These are phyloP conservation scores for Lichenothelia convexa DNA, from an alignment of 495 filamentous ascomycete species.

Conservation along the genomic window DNA sequence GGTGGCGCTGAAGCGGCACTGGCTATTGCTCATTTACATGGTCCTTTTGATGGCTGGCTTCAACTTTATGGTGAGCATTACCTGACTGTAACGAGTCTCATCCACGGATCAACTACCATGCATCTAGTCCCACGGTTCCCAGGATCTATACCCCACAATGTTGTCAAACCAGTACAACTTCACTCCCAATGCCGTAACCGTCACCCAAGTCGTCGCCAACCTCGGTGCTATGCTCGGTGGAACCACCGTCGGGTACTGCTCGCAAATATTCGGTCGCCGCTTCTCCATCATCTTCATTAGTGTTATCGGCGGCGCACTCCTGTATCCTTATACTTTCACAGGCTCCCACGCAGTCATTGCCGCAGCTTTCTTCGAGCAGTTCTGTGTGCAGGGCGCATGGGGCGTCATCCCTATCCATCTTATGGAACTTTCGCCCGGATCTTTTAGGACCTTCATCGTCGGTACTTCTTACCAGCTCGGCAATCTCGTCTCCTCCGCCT, in stretches of 20 bases:
- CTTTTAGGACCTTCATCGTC: slow-evolving; percentile 69
- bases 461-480: slow-evolving; percentile 74
- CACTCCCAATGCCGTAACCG: slow-evolving; percentile 48
- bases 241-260: slow-evolving; percentile 57
- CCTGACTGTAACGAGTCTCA: slow-evolving; percentile 7
- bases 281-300: slow-evolving; percentile 64
- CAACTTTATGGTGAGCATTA: slow-evolving; percentile 54
- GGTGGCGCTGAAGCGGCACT: slow-evolving; percentile 57
- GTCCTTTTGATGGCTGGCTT: slow-evolving; percentile 79
- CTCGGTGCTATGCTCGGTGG: slow-evolving; percentile 64
- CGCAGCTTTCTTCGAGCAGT: slow-evolving; percentile 81
- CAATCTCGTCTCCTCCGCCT: slow-evolving; percentile 64
- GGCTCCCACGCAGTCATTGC: slow-evolving; percentile 44
- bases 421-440: slow-evolving; percentile 69
- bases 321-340: slow-evolving; percentile 73
- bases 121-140: slow-evolving; percentile 59
- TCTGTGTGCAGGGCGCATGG: slow-evolving; percentile 78
- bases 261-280: slow-evolving; percentile 66
- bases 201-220: slow-evolving; percentile 74
- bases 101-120: slow-evolving; percentile 8
- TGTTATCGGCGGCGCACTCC: slow-evolving; percentile 55
- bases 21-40: slow-evolving; percentile 61
- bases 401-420: slow-evolving; percentile 71
- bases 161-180: slow-evolving; percentile 61
- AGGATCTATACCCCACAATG: slow-evolving; percentile 84